A percentile compares a stretch with the other conserved stretches of the same genome.
phyloP scores from a whole-genome alignment of 768 basidiomycete species.

The Rhizopogon vinicolor region DNA sequence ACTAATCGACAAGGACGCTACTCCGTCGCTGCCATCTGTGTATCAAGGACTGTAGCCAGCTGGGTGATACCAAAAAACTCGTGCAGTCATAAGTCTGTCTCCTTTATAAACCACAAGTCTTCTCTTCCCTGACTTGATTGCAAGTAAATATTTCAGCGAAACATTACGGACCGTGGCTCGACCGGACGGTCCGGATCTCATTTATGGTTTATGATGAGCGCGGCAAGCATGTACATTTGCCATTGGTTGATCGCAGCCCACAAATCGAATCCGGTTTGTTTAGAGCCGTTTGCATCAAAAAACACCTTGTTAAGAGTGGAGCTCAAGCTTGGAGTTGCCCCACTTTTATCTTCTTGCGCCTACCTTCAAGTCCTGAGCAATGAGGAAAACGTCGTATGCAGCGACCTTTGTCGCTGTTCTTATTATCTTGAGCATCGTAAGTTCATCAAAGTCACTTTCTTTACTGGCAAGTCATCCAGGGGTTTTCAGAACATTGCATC shows the following conservation, averaged over 20 bases:
- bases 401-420: slow-evolving; percentile 56
- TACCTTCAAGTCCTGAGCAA: slow-evolving; percentile 17
- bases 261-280: not conserved
- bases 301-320: too few species aligned
- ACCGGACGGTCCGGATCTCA: too few species aligned
- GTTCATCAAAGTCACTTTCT: slow-evolving; percentile 12
- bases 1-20: slow-evolving; percentile 38
- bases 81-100: too few species aligned
- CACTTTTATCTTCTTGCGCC: not conserved
- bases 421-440: slow-evolving; percentile 46
- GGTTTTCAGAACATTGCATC: slow-evolving; percentile 52
- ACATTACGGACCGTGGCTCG: too few species aligned
- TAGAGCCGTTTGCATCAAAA: too few species aligned
- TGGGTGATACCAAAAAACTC: too few species aligned
- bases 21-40: not conserved
- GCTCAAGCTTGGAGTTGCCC: not conserved
- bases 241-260: too few species aligned
- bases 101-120: too few species aligned
- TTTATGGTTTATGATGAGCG: too few species aligned
- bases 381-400: slow-evolving; percentile 70
- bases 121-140: too few species aligned
- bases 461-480: not conserved
- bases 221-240: too few species aligned
- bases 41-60: not conserved
- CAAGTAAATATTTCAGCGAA: too few species aligned